phyloP scores from a whole-genome alignment of 768 basidiomycete species.

The Daedaleopsis nitida region DNA sequence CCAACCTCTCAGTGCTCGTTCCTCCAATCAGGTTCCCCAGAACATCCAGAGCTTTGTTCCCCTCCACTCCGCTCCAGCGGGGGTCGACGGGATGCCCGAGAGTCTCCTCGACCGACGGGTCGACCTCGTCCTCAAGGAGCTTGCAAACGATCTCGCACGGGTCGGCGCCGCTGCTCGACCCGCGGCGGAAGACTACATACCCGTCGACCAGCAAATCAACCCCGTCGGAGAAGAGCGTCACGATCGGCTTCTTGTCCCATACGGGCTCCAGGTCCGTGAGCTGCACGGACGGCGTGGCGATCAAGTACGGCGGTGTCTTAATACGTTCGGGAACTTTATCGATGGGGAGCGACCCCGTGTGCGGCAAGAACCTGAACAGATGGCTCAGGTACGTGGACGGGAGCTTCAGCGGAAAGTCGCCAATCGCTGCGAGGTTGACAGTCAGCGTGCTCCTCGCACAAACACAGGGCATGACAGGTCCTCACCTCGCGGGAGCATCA shows the following conservation, averaged over 20 bases:
- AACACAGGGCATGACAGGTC: no score
- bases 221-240: conserved; percentile 11
- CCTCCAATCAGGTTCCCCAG: conserved; percentile 7
- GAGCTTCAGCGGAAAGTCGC: conserved; percentile 6
- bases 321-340: background rate
- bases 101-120: background rate
- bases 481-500: conserved; percentile 3
- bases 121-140: conserved; percentile 1
- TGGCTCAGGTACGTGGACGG: background rate
- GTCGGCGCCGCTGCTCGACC: conserved; percentile 2
- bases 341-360: background rate
- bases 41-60: conserved; percentile 6
- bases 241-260: background rate
- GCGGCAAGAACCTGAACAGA: conserved; percentile 1
- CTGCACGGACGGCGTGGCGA: conserved; percentile 5
- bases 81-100: conserved; percentile 3
- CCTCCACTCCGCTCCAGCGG: conserved; percentile 5
- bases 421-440: background rate
- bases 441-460: background rate
- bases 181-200: background rate
- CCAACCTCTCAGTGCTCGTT: background rate
- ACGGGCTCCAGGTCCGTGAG: conserved; percentile 5
- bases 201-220: conserved; percentile 14
- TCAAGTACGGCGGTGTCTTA: conserved; percentile 5
- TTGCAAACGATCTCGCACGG: conserved; percentile 1